A percentile compares a stretch with the other conserved stretches of the same genome.
Conservation (phyloP, 768 basidiomycete genomes). For the Dioszegia crocea region DNA sequence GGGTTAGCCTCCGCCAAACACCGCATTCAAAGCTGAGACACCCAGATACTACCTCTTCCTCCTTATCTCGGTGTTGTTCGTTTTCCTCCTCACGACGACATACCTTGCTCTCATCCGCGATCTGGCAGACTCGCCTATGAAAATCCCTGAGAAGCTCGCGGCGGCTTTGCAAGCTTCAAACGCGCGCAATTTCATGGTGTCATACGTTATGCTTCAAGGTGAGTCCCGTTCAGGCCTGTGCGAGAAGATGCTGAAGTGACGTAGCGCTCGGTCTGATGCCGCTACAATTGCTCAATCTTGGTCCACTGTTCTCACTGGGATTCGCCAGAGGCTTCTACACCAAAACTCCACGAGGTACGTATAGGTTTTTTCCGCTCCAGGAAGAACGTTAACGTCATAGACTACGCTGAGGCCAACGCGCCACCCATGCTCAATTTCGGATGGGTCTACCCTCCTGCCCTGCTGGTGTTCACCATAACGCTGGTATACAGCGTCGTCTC, state of each 20-base stretch:
- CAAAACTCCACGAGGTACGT: conserved; percentile 78
- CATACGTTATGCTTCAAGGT: conserved; percentile 54
- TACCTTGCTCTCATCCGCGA: conserved; percentile 89
- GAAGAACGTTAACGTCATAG: conserved; percentile 51
- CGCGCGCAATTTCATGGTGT: conserved; percentile 59
- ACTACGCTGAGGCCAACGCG: conserved; percentile 92
- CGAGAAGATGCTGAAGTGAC: not conserved
- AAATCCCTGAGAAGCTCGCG: conserved; percentile 85
- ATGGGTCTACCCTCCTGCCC: conserved; percentile 91
- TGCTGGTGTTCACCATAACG: conserved; percentile 91
- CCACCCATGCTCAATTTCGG: conserved; percentile 99
- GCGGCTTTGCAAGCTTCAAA: conserved; percentile 61
- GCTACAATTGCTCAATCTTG: conserved; percentile 85
- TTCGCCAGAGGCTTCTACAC: conserved; percentile 73
- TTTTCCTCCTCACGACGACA: conserved; percentile 85
- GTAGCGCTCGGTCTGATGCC: conserved; percentile 90
- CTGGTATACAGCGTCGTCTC: conserved; percentile 93
- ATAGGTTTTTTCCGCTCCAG: no score
- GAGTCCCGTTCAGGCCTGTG: conserved; percentile 3
- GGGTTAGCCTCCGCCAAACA: conserved; percentile 35
- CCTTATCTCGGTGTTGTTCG: conserved; percentile 86
- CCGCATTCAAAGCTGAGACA: not conserved
- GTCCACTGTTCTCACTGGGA: conserved; percentile 74
- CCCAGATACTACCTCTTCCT: conserved; percentile 88
- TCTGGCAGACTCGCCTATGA: conserved; percentile 77